Percentiles rank a stretch among this genome's conserved stretches.
Conservation (phyloP, 23 red algal species). For the Agarophyton chilense region DNA sequence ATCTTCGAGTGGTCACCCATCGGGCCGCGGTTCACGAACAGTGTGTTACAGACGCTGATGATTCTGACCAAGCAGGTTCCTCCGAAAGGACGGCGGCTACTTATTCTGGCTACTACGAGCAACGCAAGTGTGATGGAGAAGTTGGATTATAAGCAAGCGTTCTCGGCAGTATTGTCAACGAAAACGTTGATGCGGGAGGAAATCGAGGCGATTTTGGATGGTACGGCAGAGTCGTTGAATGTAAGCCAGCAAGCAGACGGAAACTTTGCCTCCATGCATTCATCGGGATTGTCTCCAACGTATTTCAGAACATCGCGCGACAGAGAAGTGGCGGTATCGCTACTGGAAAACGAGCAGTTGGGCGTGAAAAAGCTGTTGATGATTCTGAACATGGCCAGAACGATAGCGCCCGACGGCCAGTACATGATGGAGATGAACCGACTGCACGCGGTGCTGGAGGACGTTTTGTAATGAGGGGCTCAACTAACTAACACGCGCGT, state of each 20-base stretch:
- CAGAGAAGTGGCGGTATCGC: slow-evolving; percentile 54
- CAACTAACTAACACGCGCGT: neutral
- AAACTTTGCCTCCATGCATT: slow-evolving; percentile 47
- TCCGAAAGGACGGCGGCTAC: slow-evolving; percentile 78
- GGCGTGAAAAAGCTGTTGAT: slow-evolving; percentile 98
- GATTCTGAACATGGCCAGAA: slow-evolving; percentile 93
- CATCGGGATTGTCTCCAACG: slow-evolving; percentile 17
- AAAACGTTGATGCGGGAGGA: slow-evolving; percentile 66
- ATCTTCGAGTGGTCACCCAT: slow-evolving; percentile 98
- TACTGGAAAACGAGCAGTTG: slow-evolving; percentile 65
- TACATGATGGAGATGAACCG: slow-evolving; percentile 51
- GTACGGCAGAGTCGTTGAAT: slow-evolving; percentile 53
- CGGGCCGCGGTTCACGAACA: slow-evolving; percentile 91
- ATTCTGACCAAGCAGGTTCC: slow-evolving; percentile 91
- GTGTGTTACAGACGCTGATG: slow-evolving; percentile 91
- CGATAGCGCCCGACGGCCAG: slow-evolving; percentile 40
- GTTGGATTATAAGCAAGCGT: slow-evolving; percentile 78
- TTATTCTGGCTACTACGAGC: slow-evolving; percentile 90
- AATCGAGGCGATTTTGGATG: slow-evolving; percentile 70
- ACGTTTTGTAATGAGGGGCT: slow-evolving; percentile 26
- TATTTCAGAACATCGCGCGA: slow-evolving; percentile 61
- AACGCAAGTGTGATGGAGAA: slow-evolving; percentile 74
- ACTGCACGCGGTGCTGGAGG: slow-evolving; percentile 50
- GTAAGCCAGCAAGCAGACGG: slow-evolving; percentile 44
- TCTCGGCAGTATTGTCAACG: slow-evolving; percentile 82